A percentile compares a stretch with the other conserved stretches of the same genome.
phyloP scores from a whole-genome alignment of 1,284 basidiomycete species.

The Lentinula novae-zelandiae region DNA sequence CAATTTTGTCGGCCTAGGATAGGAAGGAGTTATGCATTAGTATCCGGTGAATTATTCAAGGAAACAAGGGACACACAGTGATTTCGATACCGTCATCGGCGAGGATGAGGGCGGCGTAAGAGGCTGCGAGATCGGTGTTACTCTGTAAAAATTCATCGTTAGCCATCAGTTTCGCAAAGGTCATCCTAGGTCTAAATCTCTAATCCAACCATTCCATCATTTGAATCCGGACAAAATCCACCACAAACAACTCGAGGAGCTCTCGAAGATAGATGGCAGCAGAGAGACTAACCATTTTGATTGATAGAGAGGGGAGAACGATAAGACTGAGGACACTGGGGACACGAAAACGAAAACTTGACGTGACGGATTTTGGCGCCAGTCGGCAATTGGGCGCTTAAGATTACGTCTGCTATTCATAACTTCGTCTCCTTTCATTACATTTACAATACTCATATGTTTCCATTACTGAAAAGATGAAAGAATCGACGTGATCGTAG shows the following conservation, averaged over 20 bases:
- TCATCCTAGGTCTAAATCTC: neutral
- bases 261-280: neutral
- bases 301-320: neutral
- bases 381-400: neutral
- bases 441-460: no score
- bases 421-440: no score
- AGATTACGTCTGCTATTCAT: no score
- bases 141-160: constrained; percentile 34
- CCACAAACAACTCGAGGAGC: neutral
- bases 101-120: constrained; percentile 94
- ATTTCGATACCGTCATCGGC: constrained; percentile 97
- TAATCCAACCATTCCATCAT: constrained; percentile 2
- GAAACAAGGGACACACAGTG: constrained; percentile 66
- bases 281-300: constrained; percentile 3
- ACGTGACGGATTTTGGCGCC: neutral
- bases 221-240: neutral
- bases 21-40: neutral
- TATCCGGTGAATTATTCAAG: neutral
- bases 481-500: neutral
- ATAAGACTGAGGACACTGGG: neutral
- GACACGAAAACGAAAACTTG: neutral
- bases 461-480: neutral
- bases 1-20: constrained; percentile 84
- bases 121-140: constrained; percentile 75
- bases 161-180: neutral